Evolutionary conservation across 1,284 basidiomycete genomes (phyloP).

Genomic region (Tetrapyrgos nigripes): DNA sequence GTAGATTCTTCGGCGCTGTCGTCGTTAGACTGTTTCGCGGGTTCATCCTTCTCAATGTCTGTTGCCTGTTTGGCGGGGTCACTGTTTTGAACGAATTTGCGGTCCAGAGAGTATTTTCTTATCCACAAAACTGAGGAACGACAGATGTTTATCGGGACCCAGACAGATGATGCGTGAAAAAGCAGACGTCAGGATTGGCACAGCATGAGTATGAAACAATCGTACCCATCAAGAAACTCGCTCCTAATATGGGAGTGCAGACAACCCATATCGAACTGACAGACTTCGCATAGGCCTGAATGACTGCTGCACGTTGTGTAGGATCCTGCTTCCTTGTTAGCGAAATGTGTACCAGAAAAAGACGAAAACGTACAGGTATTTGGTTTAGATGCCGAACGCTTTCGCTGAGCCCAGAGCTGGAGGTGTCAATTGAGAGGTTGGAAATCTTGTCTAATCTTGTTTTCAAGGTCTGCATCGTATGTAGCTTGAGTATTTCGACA

Average conservation of each 20-base stretch:
- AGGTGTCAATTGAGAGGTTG: constrained; percentile 53
- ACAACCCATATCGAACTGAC: constrained; percentile 80
- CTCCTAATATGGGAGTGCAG: constrained; percentile 64
- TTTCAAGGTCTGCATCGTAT: constrained; percentile 48
- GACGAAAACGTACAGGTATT: constrained; percentile 53
- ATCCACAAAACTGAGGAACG: constrained; percentile 60
- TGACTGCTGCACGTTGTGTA: constrained; percentile 52
- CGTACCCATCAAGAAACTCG: constrained; percentile 64
- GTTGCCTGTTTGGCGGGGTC: too few species aligned
- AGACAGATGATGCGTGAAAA: constrained; percentile 60
- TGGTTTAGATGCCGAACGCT: constrained; percentile 58
- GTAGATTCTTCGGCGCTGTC: not conserved
- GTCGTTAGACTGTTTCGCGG: not conserved
- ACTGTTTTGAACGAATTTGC: constrained; percentile 44
- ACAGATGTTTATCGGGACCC: too few species aligned
- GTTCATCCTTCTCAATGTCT: constrained; percentile 6
- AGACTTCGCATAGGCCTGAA: constrained; percentile 73
- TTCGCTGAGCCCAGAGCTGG: constrained; percentile 60
- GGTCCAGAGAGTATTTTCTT: constrained; percentile 66
- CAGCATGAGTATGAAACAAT: constrained; percentile 13
- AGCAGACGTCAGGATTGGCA: not conserved
- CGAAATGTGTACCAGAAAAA: not conserved
- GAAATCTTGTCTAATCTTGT: constrained; percentile 57
- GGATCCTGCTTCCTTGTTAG: constrained; percentile 56
- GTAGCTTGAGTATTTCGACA: not conserved